Evolutionary conservation across 257 asterid genomes (phyloP), one percentile per base, ranked within the genome.

Genomic region (Perilla frutescens): DNA sequence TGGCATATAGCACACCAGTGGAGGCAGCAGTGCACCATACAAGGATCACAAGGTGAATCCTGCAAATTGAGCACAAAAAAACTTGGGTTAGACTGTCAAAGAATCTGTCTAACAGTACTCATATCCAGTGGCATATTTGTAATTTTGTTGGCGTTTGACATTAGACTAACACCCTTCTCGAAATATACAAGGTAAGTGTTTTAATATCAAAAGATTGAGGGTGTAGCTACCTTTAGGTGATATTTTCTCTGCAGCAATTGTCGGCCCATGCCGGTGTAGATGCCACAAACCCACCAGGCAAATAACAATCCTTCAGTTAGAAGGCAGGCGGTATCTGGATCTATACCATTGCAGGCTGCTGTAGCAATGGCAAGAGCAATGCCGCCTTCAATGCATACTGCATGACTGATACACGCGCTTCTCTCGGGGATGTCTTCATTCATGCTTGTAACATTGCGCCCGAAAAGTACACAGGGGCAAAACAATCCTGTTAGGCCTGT

Each of bases 271-370:
- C 97, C 92, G 0, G 96, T 85, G 79, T 91, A 91, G 80, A 89
- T 87, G 62, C 89, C 94, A 62, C 96, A 91, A 29, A 91, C 89
- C 97, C 96, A 91, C 96, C 97, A 89, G 26, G 92, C 85, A n/a
- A 90, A 91, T 39, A 86, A 57, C 71, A 91, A 84, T 26, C 97
- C 97, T 72, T 91, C 96, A 8, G 90, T 84, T 13, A 91, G 34
- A 68, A 87, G 94, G 64, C 88, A 86, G 44, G 82, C 87, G 0
- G 92, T 82, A 44, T 88, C 87, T 26, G 97, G 97, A 71, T 91
- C 96, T 49, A 91, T 74, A 54, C 96, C 96, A 51, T 86, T 73
- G 62, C 84, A 77, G 3, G 91, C 80, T 41, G 94, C 94, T n/a
- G 96, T 87, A 1, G 82, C 45, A n/a, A 82, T 85, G 43, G 97